These are phyloP conservation scores for Malassezia furfur DNA, from an alignment of 1,284 basidiomycete genomes.

Conservation along the genomic window DNA sequence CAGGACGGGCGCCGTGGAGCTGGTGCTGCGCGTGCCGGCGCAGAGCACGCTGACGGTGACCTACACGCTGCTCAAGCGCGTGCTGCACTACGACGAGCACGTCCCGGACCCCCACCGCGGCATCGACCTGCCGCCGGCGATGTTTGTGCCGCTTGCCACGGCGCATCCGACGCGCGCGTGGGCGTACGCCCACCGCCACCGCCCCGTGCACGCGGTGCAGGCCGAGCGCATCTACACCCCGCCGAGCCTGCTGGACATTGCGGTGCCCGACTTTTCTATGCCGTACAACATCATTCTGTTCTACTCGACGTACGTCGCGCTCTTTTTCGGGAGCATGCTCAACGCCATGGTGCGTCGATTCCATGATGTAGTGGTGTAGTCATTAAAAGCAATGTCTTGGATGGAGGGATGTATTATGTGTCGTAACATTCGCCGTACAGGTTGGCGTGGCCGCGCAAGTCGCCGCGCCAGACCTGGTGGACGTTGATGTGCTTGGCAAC, in stretches of 20 bases:
- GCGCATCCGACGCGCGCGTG: neutral
- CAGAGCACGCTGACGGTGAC: conserved; percentile 57
- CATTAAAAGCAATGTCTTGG: neutral
- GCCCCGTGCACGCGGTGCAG: conserved; percentile 3
- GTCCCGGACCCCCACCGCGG: conserved; percentile 89
- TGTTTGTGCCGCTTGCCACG: conserved; percentile 49
- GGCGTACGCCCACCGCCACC: neutral
- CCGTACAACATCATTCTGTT: conserved; percentile 85
- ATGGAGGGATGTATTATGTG: conserved; percentile 3
- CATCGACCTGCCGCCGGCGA: conserved; percentile 69
- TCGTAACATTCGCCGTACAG: conserved; percentile 41
- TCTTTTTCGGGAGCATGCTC: conserved; percentile 85
- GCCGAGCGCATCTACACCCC: conserved; percentile 60
- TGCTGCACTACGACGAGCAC: conserved; percentile 87
- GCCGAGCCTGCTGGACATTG: conserved; percentile 73
- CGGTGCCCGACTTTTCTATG: conserved; percentile 97
- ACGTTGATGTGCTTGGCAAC: conserved; percentile 61
- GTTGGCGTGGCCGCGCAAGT: conserved; percentile 54
- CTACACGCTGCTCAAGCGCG: conserved; percentile 71
- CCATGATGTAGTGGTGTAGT: conserved; percentile 39
- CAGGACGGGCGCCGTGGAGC: conserved; percentile 52
- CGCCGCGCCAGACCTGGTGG: conserved; percentile 55
- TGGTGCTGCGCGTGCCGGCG: conserved; percentile 59
- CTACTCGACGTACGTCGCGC: conserved; percentile 53
- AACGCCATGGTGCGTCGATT: conserved; percentile 75